These are phyloP conservation scores for Termitomyces bulborhizus DNA, from an alignment of 768 basidiomycete species.

Conservation along the genomic window DNA sequence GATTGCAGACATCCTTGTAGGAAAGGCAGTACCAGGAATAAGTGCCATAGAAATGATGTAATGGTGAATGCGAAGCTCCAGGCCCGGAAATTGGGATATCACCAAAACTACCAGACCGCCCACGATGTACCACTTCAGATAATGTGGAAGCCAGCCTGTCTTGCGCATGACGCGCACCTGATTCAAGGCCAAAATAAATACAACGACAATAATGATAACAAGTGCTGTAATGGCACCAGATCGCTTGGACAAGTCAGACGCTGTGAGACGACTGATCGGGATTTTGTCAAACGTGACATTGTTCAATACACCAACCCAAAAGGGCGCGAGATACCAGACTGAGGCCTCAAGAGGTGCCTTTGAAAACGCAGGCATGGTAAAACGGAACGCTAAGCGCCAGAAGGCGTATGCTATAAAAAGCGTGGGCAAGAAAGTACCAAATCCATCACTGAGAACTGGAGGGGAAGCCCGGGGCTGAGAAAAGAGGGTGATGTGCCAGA, in stretches of 20 bases:
- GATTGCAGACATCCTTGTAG: conserved; percentile 72
- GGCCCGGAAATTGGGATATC: conserved; percentile 60
- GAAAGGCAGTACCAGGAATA: conserved; percentile 75
- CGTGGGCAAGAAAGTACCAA: conserved; percentile 70
- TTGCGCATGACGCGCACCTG: conserved; percentile 80
- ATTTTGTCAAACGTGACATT: conserved; percentile 69
- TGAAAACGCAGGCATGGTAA: conserved; percentile 63
- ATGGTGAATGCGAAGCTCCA: conserved; percentile 73
- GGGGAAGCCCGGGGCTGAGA: conserved; percentile 65
- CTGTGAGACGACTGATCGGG: conserved; percentile 71
- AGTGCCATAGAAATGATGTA: conserved; percentile 73
- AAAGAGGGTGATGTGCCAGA: conserved; percentile 80
- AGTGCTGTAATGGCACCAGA: conserved; percentile 65
- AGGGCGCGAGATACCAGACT: conserved; percentile 70
- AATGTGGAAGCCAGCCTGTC: conserved; percentile 78
- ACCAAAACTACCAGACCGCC: conserved; percentile 65
- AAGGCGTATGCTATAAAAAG: conserved; percentile 76
- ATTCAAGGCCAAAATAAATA: conserved; percentile 57
- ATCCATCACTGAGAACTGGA: conserved; percentile 66
- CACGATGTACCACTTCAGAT: conserved; percentile 64
- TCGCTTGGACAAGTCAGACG: conserved; percentile 57
- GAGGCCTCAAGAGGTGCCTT: conserved; percentile 66
- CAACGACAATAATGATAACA: conserved; percentile 58
- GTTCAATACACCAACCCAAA: conserved; percentile 72
- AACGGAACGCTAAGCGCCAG: conserved; percentile 72